These are phyloP conservation scores for Cyberlindnera mrakii DNA, from an alignment of 805 yeast species.

Conservation along the genomic window DNA sequence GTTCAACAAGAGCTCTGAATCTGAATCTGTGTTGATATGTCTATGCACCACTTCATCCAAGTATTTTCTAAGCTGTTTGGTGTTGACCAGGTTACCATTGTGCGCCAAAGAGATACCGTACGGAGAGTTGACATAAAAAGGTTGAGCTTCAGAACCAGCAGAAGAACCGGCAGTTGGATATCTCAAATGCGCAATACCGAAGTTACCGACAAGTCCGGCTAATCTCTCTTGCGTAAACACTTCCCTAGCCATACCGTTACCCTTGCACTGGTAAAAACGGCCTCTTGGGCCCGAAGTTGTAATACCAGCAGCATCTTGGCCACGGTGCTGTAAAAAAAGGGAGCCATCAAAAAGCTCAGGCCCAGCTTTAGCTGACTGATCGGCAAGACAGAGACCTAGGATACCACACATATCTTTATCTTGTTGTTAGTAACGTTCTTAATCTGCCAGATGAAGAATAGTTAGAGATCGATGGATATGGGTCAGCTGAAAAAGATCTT, in stretches of 20 bases:
- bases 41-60: conserved; percentile 93
- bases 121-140: conserved; percentile 95
- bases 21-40: conserved; percentile 95
- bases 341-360: conserved; percentile 91
- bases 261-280: conserved; percentile 93
- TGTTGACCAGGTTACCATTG: conserved; percentile 92
- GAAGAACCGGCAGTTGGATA: conserved; percentile 97
- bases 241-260: conserved; percentile 98
- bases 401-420: conserved; percentile 79
- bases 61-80: conserved; percentile 65
- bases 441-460: neutral
- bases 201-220: conserved; percentile 76
- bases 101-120: conserved; percentile 89
- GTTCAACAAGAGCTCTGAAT: conserved; percentile 85
- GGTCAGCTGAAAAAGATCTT: conserved; percentile 18
- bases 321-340: conserved; percentile 90
- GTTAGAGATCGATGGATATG: neutral
- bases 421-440: neutral
- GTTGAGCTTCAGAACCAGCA: conserved; percentile 97
- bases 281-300: conserved; percentile 94
- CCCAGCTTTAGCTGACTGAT: conserved; percentile 67
- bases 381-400: conserved; percentile 78
- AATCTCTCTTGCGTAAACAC: conserved; percentile 85
- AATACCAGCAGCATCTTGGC: conserved; percentile 99
- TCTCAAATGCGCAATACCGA: conserved; percentile 93